phyloP scores from a whole-genome alignment of 352 stramenopile genomes.

The Thraustochytrium sp. region DNA sequence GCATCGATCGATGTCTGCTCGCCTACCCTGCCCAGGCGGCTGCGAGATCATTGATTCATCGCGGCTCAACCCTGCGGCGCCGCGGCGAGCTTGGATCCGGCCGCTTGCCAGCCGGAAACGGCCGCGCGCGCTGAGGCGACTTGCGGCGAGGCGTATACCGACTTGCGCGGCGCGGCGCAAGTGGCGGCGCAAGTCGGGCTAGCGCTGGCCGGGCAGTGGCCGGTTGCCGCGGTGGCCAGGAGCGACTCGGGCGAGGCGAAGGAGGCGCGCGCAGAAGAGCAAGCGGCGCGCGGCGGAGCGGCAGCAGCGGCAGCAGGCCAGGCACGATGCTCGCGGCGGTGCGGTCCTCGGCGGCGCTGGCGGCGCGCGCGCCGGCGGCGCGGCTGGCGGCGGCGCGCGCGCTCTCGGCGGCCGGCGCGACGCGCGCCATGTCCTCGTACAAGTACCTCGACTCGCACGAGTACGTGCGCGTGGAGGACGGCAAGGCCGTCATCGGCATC shows the following conservation, averaged over 20 bases:
- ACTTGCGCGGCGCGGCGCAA: not conserved
- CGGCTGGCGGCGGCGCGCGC: not conserved
- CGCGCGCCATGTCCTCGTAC: constrained; percentile 37
- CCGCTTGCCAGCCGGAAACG: not conserved
- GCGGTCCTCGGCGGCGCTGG: not conserved
- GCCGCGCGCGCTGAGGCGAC: not conserved
- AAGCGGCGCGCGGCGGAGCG: not conserved
- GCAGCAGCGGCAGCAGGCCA: not conserved
- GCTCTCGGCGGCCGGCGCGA: not conserved
- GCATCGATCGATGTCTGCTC: too few relatives aligned
- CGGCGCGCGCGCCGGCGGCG: not conserved
- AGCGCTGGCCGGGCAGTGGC: not conserved
- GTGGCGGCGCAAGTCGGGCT: not conserved
- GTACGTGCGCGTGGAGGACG: constrained; percentile 38
- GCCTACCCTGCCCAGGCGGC: too few relatives aligned
- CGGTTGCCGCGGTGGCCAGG: not conserved
- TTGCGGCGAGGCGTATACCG: not conserved
- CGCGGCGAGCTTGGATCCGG: too few relatives aligned
- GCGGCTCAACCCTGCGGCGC: too few relatives aligned
- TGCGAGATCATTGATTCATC: too few relatives aligned
- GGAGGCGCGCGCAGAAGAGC: not conserved
- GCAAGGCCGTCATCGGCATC: constrained; percentile 75
- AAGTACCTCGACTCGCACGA: constrained; percentile 45
- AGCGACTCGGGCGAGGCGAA: not conserved
- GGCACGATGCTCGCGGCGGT: not conserved